Percentiles rank a stretch among this genome's conserved stretches.
phyloP scores from a whole-genome alignment of 495 filamentous ascomycete species.

The Neurospora terricola region DNA sequence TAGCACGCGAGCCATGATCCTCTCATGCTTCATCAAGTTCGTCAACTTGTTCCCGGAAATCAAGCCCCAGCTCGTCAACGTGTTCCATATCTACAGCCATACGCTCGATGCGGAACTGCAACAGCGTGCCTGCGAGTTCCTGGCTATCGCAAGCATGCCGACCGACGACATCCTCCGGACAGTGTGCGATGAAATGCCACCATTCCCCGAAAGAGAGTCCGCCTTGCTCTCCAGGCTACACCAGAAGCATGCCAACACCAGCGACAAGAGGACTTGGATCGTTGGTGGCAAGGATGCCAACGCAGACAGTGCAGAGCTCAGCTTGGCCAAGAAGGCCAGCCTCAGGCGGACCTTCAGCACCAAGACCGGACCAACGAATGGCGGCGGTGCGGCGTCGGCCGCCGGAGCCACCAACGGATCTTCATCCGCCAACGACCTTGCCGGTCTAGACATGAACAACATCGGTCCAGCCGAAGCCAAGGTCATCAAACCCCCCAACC shows the following conservation, averaged over 20 bases:
- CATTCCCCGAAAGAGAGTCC: conserved; percentile 90
- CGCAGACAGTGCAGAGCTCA: conserved; percentile 66
- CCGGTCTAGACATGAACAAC: conserved; percentile 67
- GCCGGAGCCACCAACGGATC: conserved; percentile 47
- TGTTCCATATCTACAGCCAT: conserved; percentile 89
- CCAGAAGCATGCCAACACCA: conserved; percentile 81
- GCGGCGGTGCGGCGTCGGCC: conserved; percentile 47
- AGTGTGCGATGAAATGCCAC: conserved; percentile 98
- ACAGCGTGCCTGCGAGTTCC: conserved; percentile 93
- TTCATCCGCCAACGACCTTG: conserved; percentile 50
- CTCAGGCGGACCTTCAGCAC: conserved; percentile 76
- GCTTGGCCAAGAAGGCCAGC: conserved; percentile 69
- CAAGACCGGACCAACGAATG: conserved; percentile 39
- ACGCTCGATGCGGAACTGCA: conserved; percentile 92
- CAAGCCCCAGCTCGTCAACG: conserved; percentile 83
- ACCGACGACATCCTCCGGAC: conserved; percentile 91
- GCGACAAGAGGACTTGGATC: conserved; percentile 92
- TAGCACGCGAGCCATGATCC: conserved; percentile 81
- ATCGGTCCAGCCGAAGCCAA: conserved; percentile 44
- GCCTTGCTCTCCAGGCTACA: conserved; percentile 87
- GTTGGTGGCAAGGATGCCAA: conserved; percentile 92
- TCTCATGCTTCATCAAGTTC: conserved; percentile 94
- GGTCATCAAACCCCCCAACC: conserved; percentile 58
- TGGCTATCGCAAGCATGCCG: conserved; percentile 73
- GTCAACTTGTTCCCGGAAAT: conserved; percentile 98